Percentiles rank a stretch among this genome's conserved stretches.
Evolutionary conservation across 148 eudicot genomes (phyloP).

Genomic region (Talinum fruticosum): DNA sequence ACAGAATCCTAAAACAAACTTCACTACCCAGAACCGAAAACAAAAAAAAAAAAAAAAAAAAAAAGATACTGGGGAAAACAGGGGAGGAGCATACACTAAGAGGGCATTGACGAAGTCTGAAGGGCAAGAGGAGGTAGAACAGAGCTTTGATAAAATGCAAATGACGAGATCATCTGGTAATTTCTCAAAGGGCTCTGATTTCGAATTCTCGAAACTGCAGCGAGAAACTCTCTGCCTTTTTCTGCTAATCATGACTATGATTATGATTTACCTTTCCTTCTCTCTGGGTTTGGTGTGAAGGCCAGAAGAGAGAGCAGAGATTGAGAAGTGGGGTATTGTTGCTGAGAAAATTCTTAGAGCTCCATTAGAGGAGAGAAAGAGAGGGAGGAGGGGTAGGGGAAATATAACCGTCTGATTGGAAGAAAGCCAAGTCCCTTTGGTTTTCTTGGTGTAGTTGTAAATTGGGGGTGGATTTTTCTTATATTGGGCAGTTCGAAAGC

Average conservation of each 20-base stretch:
- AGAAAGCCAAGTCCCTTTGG: background rate
- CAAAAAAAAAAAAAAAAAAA: background rate
- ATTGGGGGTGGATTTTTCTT: background rate
- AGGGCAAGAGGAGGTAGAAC: constrained; percentile 43
- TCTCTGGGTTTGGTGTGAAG: background rate
- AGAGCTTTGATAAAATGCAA: constrained; percentile 39
- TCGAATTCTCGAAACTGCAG: background rate
- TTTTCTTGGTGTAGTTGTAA: background rate
- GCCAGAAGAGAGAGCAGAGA: background rate
- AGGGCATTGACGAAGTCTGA: constrained; percentile 44
- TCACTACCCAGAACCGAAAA: background rate
- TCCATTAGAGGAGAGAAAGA: constrained; percentile 3
- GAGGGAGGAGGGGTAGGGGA: constrained; percentile 1
- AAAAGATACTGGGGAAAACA: background rate
- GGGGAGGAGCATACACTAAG: background rate
- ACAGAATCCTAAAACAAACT: no score
- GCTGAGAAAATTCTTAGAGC: background rate
- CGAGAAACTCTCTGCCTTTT: constrained; percentile 1
- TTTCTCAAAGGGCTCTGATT: background rate
- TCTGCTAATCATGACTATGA: background rate
- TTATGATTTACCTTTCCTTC: background rate
- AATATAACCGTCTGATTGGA: background rate
- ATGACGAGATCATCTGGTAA: constrained; percentile 59
- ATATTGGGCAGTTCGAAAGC: constrained; percentile 1
- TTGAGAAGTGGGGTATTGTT: background rate